Conservation (phyloP, 2,329 filamentous ascomycete genomes). For the Colletotrichum nymphaeae region DNA sequence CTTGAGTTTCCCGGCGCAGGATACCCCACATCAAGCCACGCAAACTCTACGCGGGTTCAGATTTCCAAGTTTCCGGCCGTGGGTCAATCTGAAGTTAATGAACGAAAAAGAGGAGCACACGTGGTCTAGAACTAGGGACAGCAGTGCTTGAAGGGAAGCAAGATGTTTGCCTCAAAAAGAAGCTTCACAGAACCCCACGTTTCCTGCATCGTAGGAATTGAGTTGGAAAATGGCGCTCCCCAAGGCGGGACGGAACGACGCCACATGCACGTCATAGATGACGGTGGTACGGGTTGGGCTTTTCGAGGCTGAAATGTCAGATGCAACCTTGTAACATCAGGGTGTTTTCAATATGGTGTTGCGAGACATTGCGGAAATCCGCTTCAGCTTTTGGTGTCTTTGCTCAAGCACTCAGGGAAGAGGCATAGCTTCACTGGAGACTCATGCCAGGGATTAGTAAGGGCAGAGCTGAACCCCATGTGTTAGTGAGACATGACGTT, state of each 20-base stretch:
- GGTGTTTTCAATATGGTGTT: slow-evolving; percentile 4
- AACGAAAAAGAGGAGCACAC: not conserved
- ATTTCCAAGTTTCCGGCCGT: not conserved
- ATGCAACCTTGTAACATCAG: not conserved
- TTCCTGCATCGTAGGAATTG: not conserved
- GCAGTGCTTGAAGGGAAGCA: not conserved
- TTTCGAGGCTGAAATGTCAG: not conserved
- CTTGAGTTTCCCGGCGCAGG: not conserved
- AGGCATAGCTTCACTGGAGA: too few relatives aligned
- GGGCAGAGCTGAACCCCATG: not conserved
- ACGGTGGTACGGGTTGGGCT: not conserved
- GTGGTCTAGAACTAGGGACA: not conserved
- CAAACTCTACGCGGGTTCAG: not conserved
- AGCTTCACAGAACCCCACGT: not conserved
- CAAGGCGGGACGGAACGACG: not conserved
- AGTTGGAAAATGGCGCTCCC: not conserved
- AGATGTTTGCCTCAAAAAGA: not conserved
- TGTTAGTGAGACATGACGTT: slow-evolving; percentile 21
- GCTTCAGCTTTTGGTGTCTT: not conserved
- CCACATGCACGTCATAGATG: slow-evolving; percentile 20
- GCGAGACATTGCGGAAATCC: slow-evolving; percentile 15
- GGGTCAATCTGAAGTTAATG: slow-evolving; percentile 1
- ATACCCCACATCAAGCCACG: not conserved
- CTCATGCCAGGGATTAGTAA: not conserved
- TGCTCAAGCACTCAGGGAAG: too few relatives aligned